Evolutionary conservation across 1,139 yeast genomes (phyloP).

Genomic region (Yamadazyma atlantica): DNA sequence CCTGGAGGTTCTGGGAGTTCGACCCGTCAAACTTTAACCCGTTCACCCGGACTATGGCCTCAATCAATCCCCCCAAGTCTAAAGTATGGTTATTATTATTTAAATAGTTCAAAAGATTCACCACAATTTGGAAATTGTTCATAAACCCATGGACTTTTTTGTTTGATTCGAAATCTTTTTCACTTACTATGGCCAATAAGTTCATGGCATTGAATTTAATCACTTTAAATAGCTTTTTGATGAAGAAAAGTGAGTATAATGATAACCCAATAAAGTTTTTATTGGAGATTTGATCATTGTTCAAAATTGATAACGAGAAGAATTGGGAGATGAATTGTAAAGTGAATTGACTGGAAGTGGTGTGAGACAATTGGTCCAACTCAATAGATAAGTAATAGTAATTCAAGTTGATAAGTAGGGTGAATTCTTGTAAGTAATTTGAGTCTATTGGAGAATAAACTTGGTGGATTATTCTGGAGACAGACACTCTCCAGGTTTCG

Average conservation of each 20-base stretch:
- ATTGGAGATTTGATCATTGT: constrained; percentile 13
- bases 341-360: constrained; percentile 41
- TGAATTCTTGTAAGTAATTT: constrained; percentile 28
- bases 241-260: constrained; percentile 29
- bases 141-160: constrained; percentile 22
- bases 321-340: constrained; percentile 43
- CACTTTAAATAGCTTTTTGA: constrained; percentile 36
- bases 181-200: constrained; percentile 3
- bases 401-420: constrained; percentile 26
- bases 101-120: constrained; percentile 23
- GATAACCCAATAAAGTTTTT: constrained; percentile 14
- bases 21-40: constrained; percentile 6
- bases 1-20: constrained; percentile 1
- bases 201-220: constrained; percentile 30
- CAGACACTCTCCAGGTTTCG: constrained; percentile 38
- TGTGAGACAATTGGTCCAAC: constrained; percentile 39
- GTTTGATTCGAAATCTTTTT: neutral
- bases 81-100: constrained; percentile 2
- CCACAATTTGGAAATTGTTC: constrained; percentile 30
- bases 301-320: constrained; percentile 35
- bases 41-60: constrained; percentile 1
- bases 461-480: constrained; percentile 29
- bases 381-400: constrained; percentile 42
- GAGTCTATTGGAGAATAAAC: constrained; percentile 5
- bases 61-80: neutral